These are phyloP conservation scores for Globisporangium carolinianum DNA, from an alignment of 352 stramenopile genomes.

Conservation along the genomic window DNA sequence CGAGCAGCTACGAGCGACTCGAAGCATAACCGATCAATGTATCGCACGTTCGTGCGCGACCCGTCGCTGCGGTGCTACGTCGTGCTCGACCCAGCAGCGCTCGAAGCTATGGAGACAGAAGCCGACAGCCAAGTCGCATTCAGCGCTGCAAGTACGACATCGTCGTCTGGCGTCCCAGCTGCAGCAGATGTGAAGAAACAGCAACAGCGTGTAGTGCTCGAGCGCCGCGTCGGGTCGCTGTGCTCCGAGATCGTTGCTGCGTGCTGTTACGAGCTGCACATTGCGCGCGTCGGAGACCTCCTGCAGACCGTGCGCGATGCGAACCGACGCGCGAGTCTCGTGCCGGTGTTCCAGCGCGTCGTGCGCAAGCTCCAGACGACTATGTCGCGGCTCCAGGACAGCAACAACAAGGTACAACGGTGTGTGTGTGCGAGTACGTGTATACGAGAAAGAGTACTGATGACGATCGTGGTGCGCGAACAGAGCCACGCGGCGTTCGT, in stretches of 20 bases:
- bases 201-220: slow-evolving; percentile 14
- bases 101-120: background rate
- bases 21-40: slow-evolving; percentile 5
- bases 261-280: slow-evolving; percentile 18
- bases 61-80: slow-evolving; percentile 20
- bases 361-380: slow-evolving; percentile 5
- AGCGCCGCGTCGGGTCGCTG: slow-evolving; percentile 17
- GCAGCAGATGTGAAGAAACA: background rate
- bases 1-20: no score
- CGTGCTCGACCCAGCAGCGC: slow-evolving; percentile 13
- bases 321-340: background rate
- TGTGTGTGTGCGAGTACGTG: no score
- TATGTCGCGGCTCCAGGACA: background rate
- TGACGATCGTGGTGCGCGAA: background rate
- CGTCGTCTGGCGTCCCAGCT: background rate
- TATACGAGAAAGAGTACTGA: no score
- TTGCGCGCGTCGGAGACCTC: slow-evolving; percentile 14
- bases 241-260: slow-evolving; percentile 28
- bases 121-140: no score
- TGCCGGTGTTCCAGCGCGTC: slow-evolving; percentile 7
- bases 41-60: slow-evolving; percentile 17
- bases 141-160: no score
- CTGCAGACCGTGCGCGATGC: slow-evolving; percentile 4
- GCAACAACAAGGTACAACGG: background rate
- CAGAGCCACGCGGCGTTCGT: slow-evolving; percentile 1